These are phyloP conservation scores for Venturia pyrina DNA, from an alignment of 2,329 filamentous ascomycete species.

Conservation along the genomic window DNA sequence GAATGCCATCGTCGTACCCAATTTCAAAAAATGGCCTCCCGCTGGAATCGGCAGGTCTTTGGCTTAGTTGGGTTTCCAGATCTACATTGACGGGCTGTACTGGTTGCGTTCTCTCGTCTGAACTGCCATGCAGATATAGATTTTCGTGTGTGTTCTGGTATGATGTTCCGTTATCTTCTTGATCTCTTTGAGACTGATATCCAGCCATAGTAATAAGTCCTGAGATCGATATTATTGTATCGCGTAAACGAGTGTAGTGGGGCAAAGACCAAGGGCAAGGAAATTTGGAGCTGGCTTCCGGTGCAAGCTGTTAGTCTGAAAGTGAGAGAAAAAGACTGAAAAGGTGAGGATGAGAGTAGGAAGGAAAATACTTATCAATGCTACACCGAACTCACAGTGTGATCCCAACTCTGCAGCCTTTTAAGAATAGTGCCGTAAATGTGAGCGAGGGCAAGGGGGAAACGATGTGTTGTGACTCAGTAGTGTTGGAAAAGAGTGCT, in stretches of 20 bases:
- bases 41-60: neutral
- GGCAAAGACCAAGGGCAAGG: neutral
- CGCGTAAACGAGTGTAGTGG: neutral
- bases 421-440: neutral
- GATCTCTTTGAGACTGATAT: neutral
- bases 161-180: neutral
- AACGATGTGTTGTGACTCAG: neutral
- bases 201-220: neutral
- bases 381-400: neutral
- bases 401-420: neutral
- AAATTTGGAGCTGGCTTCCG: neutral
- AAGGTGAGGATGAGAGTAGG: neutral
- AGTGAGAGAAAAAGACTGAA: neutral
- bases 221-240: slow-evolving; percentile 2
- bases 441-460: neutral
- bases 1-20: neutral
- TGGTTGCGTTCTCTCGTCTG: neutral
- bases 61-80: neutral
- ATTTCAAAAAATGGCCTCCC: neutral
- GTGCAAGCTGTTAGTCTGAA: neutral
- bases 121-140: neutral
- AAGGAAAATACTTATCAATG: slow-evolving; percentile 3
- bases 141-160: neutral
- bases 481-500: slow-evolving; percentile 1
- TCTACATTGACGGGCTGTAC: neutral